These are phyloP conservation scores for Leccinum pachyderme DNA, from an alignment of 1,284 basidiomycete genomes.

Conservation along the genomic window DNA sequence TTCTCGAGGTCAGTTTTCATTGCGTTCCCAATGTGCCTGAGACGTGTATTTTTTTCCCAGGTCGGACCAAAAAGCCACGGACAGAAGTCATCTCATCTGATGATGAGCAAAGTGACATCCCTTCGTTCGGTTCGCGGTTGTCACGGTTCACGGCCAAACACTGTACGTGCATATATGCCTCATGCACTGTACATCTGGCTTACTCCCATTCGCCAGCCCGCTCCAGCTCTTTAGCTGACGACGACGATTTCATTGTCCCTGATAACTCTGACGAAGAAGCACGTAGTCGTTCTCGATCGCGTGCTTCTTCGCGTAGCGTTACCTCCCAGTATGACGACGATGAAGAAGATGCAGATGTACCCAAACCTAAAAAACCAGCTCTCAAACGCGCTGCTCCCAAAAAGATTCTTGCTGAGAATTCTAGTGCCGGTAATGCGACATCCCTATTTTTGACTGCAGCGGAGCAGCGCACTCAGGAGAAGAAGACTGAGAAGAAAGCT, in stretches of 20 bases:
- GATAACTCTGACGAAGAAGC: slow-evolving; percentile 55
- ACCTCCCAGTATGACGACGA: slow-evolving; percentile 40
- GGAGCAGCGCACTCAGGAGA: slow-evolving; percentile 73
- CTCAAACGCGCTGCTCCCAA: slow-evolving; percentile 28
- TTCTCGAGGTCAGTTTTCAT: slow-evolving; percentile 26
- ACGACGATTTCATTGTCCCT: slow-evolving; percentile 68
- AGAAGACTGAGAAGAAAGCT: slow-evolving; percentile 81
- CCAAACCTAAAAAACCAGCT: slow-evolving; percentile 38
- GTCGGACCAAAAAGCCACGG: slow-evolving; percentile 52
- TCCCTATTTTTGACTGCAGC: slow-evolving; percentile 79
- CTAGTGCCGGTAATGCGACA: slow-evolving; percentile 22
- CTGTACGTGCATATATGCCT: slow-evolving; percentile 34
- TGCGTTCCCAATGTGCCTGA: slow-evolving; percentile 14
- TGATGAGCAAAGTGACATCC: slow-evolving; percentile 40
- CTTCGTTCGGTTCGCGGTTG: slow-evolving; percentile 56
- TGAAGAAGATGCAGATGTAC: slow-evolving; percentile 32
- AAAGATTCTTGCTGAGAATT: slow-evolving; percentile 26
- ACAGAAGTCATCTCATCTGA: slow-evolving; percentile 42
- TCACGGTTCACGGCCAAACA: slow-evolving; percentile 59
- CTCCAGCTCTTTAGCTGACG: slow-evolving; percentile 41
- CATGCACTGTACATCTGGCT: slow-evolving; percentile 1
- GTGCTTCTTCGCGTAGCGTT: slow-evolving; percentile 38
- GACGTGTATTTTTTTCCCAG: slow-evolving; percentile 20
- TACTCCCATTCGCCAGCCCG: slow-evolving; percentile 26
- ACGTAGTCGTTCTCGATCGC: slow-evolving; percentile 40